Evolutionary conservation across 2,329 filamentous ascomycete genomes (phyloP).

Genomic region (Ambrosiella beaveri): DNA sequence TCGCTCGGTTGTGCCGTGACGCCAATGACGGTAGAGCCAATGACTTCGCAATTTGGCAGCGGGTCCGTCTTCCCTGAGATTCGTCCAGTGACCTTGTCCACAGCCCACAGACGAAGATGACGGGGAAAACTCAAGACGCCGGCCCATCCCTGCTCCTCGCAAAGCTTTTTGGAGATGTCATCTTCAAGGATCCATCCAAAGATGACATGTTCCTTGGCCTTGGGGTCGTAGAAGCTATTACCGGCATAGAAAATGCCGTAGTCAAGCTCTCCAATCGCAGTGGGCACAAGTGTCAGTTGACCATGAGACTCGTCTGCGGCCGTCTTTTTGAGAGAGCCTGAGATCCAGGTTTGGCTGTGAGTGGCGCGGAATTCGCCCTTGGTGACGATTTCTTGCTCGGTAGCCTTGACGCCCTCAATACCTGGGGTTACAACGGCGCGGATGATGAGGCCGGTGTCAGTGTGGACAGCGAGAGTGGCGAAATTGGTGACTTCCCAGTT

Average conservation of each 20-base stretch:
- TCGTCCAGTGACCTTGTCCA: neutral
- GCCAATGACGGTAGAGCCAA: too few species aligned
- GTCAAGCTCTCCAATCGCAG: neutral
- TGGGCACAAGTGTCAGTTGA: neutral
- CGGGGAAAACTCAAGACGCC: neutral
- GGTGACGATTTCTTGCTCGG: neutral
- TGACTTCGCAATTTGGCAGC: neutral
- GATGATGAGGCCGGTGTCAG: neutral
- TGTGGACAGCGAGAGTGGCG: neutral
- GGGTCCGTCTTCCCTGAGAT: neutral
- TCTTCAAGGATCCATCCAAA: slow-evolving; percentile 1
- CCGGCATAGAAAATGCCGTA: neutral
- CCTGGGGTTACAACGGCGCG: neutral
- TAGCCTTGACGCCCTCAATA: neutral
- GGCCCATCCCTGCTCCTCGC: neutral
- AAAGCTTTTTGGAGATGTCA: neutral
- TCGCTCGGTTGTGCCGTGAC: too few species aligned
- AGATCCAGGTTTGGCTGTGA: neutral
- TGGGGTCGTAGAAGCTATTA: neutral
- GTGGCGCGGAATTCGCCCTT: slow-evolving; percentile 1
- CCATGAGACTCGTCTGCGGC: neutral
- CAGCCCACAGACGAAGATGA: neutral
- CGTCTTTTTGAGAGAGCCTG: neutral
- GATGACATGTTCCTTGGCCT: neutral
- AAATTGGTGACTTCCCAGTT: slow-evolving; percentile 8